phyloP scores from a whole-genome alignment of 495 filamentous ascomycete species.

The Penicillium fimorum region DNA sequence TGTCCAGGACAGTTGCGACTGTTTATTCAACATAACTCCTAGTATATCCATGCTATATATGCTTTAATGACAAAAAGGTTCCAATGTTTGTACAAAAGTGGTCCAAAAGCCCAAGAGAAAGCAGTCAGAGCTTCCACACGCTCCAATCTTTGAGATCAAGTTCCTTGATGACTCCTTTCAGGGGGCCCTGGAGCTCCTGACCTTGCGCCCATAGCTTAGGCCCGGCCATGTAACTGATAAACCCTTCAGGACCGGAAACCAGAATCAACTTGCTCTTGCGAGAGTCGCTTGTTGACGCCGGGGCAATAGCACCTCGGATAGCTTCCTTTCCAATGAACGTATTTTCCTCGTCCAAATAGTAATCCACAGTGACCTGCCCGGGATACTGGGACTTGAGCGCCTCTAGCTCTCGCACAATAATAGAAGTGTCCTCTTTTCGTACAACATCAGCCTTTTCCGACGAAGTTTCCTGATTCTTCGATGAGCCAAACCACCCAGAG shows the following conservation, averaged over 20 bases:
- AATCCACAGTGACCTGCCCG: constrained; percentile 59
- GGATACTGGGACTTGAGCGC: constrained; percentile 54
- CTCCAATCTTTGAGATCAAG: constrained; percentile 55
- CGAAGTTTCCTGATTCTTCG: background rate
- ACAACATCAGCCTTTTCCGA: background rate
- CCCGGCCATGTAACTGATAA: constrained; percentile 76
- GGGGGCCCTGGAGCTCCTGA: constrained; percentile 66
- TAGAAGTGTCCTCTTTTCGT: constrained; percentile 18
- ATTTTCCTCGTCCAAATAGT: constrained; percentile 77
- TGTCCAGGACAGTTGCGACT: constrained; percentile 19
- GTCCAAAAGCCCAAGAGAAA: background rate
- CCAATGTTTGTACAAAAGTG: constrained; percentile 3
- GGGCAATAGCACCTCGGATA: constrained; percentile 39
- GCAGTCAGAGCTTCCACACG: constrained; percentile 59
- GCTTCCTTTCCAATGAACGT: constrained; percentile 56
- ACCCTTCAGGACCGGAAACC: constrained; percentile 87
- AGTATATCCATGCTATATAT: constrained; percentile 21
- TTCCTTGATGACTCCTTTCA: constrained; percentile 54
- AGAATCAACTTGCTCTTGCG: constrained; percentile 61
- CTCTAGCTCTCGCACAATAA: constrained; percentile 62
- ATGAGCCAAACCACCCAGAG: constrained; percentile 27
- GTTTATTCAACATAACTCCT: constrained; percentile 32
- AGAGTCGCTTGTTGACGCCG: constrained; percentile 19
- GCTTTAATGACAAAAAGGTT: constrained; percentile 15
- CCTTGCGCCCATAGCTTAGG: constrained; percentile 71